Evolutionary conservation across 2,329 filamentous ascomycete genomes (phyloP).

Genomic region (Elsinoe ampelina): DNA sequence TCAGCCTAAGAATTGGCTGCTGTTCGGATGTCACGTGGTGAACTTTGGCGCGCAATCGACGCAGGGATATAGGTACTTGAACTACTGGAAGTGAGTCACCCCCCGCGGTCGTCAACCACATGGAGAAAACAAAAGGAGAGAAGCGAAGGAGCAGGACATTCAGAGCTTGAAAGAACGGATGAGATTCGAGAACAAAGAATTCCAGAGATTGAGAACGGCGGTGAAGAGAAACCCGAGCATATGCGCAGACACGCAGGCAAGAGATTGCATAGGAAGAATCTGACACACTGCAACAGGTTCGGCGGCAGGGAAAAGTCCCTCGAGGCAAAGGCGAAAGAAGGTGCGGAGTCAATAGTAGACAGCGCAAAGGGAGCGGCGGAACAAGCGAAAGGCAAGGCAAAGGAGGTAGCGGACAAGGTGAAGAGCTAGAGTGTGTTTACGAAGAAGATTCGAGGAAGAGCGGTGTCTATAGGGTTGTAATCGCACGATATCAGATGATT

Average conservation of each 20-base stretch:
- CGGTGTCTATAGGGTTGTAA: background rate
- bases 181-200: too few relatives aligned
- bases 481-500: background rate
- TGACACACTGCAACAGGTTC: constrained; percentile 22
- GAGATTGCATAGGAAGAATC: background rate
- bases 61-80: constrained; percentile 53
- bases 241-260: background rate
- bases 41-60: constrained; percentile 54
- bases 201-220: too few relatives aligned
- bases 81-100: constrained; percentile 44
- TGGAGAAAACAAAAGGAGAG: too few relatives aligned
- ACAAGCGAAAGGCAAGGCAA: constrained; percentile 19
- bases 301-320: constrained; percentile 36
- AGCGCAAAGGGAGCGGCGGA: constrained; percentile 17
- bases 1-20: constrained; percentile 55
- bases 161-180: too few relatives aligned
- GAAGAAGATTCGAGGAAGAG: background rate
- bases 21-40: constrained; percentile 58
- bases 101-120: background rate
- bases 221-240: background rate
- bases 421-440: constrained; percentile 13
- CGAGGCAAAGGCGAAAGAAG: constrained; percentile 32
- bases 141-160: too few relatives aligned
- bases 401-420: constrained; percentile 24
- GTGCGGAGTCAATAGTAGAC: constrained; percentile 13